Evolutionary conservation across 192 early-diverging fungal genomes (phyloP).

Genomic region (Mortierella alpina): DNA sequence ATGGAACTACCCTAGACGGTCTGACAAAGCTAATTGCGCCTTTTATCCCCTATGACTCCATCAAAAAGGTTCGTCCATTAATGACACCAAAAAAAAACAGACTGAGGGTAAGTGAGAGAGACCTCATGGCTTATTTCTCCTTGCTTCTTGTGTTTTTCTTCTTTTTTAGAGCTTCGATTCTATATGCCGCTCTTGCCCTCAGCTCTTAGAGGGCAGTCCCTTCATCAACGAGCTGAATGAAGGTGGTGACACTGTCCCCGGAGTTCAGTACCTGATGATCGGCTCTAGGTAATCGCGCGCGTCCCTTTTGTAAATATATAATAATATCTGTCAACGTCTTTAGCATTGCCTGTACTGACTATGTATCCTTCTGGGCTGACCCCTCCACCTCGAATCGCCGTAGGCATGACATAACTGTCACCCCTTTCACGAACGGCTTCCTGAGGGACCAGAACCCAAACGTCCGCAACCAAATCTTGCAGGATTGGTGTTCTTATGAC

Average conservation of each 20-base stretch:
- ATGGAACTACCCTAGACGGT: not conserved
- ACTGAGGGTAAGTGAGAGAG: no score
- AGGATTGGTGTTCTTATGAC: constrained; percentile 9
- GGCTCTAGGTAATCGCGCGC: no score
- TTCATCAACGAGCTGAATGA: no score
- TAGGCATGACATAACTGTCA: constrained; percentile 1
- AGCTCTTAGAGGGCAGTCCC: no score
- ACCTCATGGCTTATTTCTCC: not conserved
- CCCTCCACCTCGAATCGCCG: not conserved
- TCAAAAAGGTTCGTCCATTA: not conserved
- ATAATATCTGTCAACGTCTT: no score
- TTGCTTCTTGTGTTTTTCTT: not conserved
- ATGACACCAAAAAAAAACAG: no score
- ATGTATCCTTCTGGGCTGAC: not conserved
- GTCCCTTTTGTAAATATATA: no score
- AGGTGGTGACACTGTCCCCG: no score
- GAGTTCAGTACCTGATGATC: no score
- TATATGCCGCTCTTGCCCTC: no score
- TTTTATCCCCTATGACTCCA: not conserved
- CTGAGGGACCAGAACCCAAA: constrained; percentile 3
- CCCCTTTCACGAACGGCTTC: constrained; percentile 13
- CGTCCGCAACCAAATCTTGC: constrained; percentile 1
- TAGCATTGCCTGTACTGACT: no score
- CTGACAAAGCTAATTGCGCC: not conserved
- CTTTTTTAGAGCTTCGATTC: not conserved